Percentiles rank a stretch among this genome's conserved stretches.
Evolutionary conservation across 2,329 filamentous ascomycete genomes (phyloP).

Genomic region (Hymenoscyphus scutula): DNA sequence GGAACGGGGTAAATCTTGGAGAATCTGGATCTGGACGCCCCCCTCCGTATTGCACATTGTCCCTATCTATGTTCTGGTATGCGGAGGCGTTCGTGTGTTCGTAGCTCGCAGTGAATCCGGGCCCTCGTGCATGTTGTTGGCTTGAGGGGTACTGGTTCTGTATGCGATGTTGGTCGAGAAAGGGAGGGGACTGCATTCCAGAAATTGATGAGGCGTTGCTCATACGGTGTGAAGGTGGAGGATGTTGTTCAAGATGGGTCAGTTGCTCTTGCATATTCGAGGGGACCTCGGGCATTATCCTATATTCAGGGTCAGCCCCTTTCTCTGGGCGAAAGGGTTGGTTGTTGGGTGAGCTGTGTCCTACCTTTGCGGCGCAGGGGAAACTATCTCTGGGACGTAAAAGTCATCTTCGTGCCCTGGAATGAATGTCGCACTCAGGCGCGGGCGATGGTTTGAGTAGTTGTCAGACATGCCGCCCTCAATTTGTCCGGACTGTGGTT

Average conservation of each 20-base stretch:
- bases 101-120: constrained; percentile 34
- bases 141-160: constrained; percentile 18
- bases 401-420: constrained; percentile 67
- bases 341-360: constrained; percentile 25
- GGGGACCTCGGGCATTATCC: constrained; percentile 91
- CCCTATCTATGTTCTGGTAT: constrained; percentile 34
- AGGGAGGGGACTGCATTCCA: constrained; percentile 12
- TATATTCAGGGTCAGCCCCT: constrained; percentile 39
- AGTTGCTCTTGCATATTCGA: constrained; percentile 96
- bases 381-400: constrained; percentile 66
- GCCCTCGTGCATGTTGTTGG: constrained; percentile 19
- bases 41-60: constrained; percentile 17
- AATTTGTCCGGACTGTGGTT: constrained; percentile 4
- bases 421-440: constrained; percentile 62
- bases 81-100: constrained; percentile 36
- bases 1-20: constrained; percentile 89
- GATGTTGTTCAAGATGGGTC: constrained; percentile 82
- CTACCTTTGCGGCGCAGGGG: constrained; percentile 68
- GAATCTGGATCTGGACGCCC: constrained; percentile 36
- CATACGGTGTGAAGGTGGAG: constrained; percentile 36
- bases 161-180: constrained; percentile 15
- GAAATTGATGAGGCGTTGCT: constrained; percentile 15
- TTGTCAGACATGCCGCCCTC: constrained; percentile 17
- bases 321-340: background rate
- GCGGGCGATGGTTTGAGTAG: constrained; percentile 26